phyloP scores from a whole-genome alignment of 139 green algal genomes.

The Tetradesmus obliquus region DNA sequence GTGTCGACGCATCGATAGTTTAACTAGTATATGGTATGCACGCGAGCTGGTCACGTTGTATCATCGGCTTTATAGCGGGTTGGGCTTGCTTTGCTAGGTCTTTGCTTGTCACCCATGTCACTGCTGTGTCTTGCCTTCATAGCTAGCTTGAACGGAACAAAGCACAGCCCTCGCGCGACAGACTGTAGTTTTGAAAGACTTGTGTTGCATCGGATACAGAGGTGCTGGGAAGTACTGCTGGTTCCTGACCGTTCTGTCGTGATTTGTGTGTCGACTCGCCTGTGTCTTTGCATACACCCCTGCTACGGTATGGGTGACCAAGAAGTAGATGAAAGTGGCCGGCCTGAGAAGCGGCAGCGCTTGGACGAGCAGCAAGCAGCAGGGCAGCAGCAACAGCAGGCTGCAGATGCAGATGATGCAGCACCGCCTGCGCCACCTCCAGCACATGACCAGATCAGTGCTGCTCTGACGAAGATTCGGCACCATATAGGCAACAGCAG shows the following conservation, averaged over 20 bases:
- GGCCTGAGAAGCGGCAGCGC: constrained; percentile 27
- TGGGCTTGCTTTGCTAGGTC: not conserved
- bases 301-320: not conserved
- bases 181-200: too few relatives aligned
- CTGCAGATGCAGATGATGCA: not conserved
- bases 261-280: not conserved
- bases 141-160: too few relatives aligned
- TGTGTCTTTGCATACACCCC: not conserved
- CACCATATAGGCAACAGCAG: constrained; percentile 66
- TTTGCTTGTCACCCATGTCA: not conserved
- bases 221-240: not conserved
- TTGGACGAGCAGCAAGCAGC: not conserved
- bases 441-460: constrained; percentile 53
- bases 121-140: not conserved
- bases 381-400: constrained; percentile 17
- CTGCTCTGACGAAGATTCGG: constrained; percentile 67
- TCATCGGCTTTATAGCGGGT: not conserved
- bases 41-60: too few relatives aligned
- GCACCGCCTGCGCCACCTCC: constrained; percentile 1
- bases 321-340: not conserved
- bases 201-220: not conserved
- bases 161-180: too few relatives aligned
- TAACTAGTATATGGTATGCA: too few relatives aligned
- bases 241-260: not conserved
- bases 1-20: not conserved